Evolutionary conservation across 208 protist species (phyloP), one percentile per base, ranked within the genome.

Genomic region (Acanthamoeba royreba): DNA sequence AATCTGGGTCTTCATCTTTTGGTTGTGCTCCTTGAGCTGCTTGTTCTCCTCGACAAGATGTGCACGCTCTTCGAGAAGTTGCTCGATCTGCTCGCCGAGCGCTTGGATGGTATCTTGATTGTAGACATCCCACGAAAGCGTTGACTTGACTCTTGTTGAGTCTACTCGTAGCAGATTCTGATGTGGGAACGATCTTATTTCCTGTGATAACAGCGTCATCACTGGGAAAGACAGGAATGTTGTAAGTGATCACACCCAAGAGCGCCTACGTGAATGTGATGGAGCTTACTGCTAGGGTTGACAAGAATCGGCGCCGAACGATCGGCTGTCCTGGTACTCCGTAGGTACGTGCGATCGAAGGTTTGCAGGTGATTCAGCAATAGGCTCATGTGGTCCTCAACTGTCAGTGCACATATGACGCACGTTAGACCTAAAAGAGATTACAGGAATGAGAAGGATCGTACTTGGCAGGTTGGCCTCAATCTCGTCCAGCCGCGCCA

Each of bases 1-100:
- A 22, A 83, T 83, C 72, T 83, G 72, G 13, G 72, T 83, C 43
- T 83, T 83, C 72, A 83, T 83, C 43, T 83, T 83, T 28, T 83
- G 72, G 72, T 83, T 83, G 31, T 89, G 46, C 9, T 8, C 81
- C 9, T 8, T 63, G 40, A 89, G 42, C 31, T 46, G 47, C 81
- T 31, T 4, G 81, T 89, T 89, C 52, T 89, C 81, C 33, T 61
- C 47, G 28, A 13, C 52, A 5, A 89, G 43, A 13, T 8, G 28
- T 8, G n/a, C 52, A 38, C 28, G 28, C 9, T 89, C 81, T 19
- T 28, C 17, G 7, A 46, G 81, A 19, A 89, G 47, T 31, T 31
- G 28, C 47, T 63, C 47, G 46, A 89, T 31, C 33, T 66, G 81
- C 81, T 89, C 81, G 28, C 45, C 25, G 40, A 89, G 81, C 11